A percentile compares a stretch with the other conserved stretches of the same genome.
phyloP scores from a whole-genome alignment of 805 yeast species.

The Blastobotrys chiropterorum region DNA sequence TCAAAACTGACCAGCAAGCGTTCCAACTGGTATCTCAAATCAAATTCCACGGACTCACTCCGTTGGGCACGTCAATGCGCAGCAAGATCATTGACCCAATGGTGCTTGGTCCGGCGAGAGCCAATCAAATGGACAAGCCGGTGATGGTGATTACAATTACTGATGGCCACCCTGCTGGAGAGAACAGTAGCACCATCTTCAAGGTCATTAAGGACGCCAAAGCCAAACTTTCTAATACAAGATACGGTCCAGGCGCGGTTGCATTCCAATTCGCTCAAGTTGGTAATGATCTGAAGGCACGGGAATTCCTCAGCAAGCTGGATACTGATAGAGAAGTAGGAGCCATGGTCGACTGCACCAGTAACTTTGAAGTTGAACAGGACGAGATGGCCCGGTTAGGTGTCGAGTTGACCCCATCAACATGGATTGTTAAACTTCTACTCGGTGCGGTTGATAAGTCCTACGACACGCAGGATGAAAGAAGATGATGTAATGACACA shows the following conservation, averaged over 20 bases:
- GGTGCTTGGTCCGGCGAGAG: slow-evolving; percentile 21
- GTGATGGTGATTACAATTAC: slow-evolving; percentile 27
- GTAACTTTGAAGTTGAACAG: slow-evolving; percentile 28
- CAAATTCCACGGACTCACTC: slow-evolving; percentile 26
- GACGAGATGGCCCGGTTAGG: slow-evolving; percentile 29
- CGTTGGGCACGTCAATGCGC: slow-evolving; percentile 23
- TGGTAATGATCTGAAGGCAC: slow-evolving; percentile 28
- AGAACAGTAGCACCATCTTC: slow-evolving; percentile 19
- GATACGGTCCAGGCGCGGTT: slow-evolving; percentile 27
- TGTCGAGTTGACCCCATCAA: slow-evolving; percentile 25
- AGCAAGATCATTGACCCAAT: slow-evolving; percentile 27
- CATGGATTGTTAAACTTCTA: slow-evolving; percentile 27
- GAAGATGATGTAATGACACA: background rate
- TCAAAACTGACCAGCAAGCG: slow-evolving; percentile 23
- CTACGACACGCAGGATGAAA: slow-evolving; percentile 29
- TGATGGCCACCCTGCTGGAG: slow-evolving; percentile 32
- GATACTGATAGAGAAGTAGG: slow-evolving; percentile 27
- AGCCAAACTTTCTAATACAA: slow-evolving; percentile 16
- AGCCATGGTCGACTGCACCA: slow-evolving; percentile 25
- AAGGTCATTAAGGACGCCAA: slow-evolving; percentile 24
- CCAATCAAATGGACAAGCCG: slow-evolving; percentile 24
- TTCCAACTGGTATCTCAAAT: slow-evolving; percentile 18
- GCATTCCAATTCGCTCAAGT: slow-evolving; percentile 31
- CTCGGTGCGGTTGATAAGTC: slow-evolving; percentile 26
- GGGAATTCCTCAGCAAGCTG: slow-evolving; percentile 24